Base-by-base conservation (phyloP, 768 basidiomycete species). In the Amanita brunnescens region DNA sequence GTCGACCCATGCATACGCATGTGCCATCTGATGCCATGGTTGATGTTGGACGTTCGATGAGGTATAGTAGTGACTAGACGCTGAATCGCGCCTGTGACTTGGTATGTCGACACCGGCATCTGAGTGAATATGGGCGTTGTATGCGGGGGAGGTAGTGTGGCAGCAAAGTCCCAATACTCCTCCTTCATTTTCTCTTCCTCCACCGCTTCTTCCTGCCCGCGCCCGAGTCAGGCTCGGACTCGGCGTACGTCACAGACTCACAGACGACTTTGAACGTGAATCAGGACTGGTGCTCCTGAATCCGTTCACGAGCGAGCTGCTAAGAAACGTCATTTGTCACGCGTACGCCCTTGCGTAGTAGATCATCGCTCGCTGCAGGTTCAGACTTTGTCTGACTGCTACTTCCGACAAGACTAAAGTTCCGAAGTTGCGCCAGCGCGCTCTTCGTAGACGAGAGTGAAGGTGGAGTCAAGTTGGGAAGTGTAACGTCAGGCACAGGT, bases 101-200 rank as follows among this genome's bases (percentile, higher is more conserved):
- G 49, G 29, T 18, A 20, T 40, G n/a, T 29, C 49, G 20, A 12
- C 49, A 7, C 33, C 50, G 30, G 37, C 20, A n/a, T 43, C 41
- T 8, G 24, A 16, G 23, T 16, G 21, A 16, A 13, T 20, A 50
- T 50, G 16, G 16, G n/a, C 12, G 33, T 34, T 29, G 26, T 29
- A 29, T 29, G 23, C 37, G 24, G 50, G n/a, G 23, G 42, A n/a
- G 40, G 50, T 42, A 18, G n/a, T n/a, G n/a, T n/a, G n/a, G n/a
- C n/a, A n/a, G 91, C 86, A 94, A 91, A 61, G 88, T 91, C 39
- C 80, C 79, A 65, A 85, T 78, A 56, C 89, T 89, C 60, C 77
- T 72, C 55, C 76, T 72, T 55, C 85, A 70, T 47, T 62, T 56
- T 35, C 76, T 62, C 53, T 64, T 69, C n/a, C n/a, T n/a, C 46